Evolutionary conservation across 2,329 filamentous ascomycete species (phyloP).

Genomic region (Dactylellina sp.): DNA sequence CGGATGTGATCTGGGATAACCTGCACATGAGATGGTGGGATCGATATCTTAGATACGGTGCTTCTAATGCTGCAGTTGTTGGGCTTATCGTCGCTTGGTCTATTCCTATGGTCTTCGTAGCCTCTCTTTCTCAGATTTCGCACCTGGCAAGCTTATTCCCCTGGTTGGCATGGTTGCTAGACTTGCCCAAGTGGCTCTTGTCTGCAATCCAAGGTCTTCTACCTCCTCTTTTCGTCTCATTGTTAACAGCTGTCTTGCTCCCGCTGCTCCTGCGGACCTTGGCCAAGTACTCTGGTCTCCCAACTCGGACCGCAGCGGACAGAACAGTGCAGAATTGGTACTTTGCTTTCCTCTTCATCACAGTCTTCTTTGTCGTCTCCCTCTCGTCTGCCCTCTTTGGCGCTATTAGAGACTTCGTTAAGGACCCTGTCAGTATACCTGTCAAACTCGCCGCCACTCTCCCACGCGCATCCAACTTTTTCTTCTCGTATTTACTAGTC

Average conservation of each 20-base stretch:
- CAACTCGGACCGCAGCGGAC: constrained; percentile 60
- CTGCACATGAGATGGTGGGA: constrained; percentile 97
- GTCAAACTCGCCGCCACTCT: constrained; percentile 80
- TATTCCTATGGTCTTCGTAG: constrained; percentile 88
- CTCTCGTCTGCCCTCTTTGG: constrained; percentile 80
- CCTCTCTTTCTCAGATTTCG: constrained; percentile 81
- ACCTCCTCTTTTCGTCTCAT: constrained; percentile 69
- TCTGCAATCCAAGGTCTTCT: constrained; percentile 85
- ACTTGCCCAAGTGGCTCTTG: constrained; percentile 72
- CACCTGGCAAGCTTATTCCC: constrained; percentile 73
- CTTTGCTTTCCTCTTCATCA: constrained; percentile 92
- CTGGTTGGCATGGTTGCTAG: constrained; percentile 78
- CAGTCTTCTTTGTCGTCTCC: constrained; percentile 92
- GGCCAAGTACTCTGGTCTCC: constrained; percentile 59
- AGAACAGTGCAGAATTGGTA: constrained; percentile 82
- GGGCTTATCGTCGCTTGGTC: constrained; percentile 90
- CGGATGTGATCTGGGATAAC: constrained; percentile 95
- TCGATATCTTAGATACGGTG: constrained; percentile 77
- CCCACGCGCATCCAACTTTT: constrained; percentile 91
- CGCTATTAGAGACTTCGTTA: constrained; percentile 73
- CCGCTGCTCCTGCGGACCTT: constrained; percentile 55
- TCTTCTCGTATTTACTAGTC: constrained; percentile 98
- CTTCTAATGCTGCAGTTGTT: constrained; percentile 74
- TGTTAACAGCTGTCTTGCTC: constrained; percentile 52
- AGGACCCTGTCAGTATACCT: constrained; percentile 76